phyloP scores from a whole-genome alignment of 1,139 yeast species.

The Zygosaccharomyces pseudobailii region DNA sequence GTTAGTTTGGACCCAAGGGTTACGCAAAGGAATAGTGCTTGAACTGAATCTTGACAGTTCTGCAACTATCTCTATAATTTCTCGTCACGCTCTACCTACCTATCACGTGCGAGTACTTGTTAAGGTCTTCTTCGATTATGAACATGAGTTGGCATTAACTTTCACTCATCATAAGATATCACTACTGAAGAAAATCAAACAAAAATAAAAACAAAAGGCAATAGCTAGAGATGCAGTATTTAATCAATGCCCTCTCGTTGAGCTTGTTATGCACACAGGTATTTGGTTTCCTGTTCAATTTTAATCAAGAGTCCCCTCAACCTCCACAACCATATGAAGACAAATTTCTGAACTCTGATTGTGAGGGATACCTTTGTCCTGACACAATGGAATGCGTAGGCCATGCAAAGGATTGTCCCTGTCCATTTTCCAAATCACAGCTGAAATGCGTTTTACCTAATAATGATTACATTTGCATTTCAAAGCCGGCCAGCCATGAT shows the following conservation, averaged over 20 bases:
- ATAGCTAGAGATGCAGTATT: neutral
- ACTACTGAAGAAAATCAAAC: neutral
- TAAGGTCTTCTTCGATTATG: neutral
- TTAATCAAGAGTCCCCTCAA: constrained; percentile 37
- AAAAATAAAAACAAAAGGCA: neutral
- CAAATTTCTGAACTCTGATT: constrained; percentile 40
- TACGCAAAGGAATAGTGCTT: too few species aligned
- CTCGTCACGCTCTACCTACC: neutral
- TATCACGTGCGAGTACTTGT: constrained; percentile 1
- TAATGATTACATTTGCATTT: constrained; percentile 65
- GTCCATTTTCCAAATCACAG: constrained; percentile 84
- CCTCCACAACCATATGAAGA: constrained; percentile 37
- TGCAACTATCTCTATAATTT: neutral
- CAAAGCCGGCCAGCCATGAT: constrained; percentile 59
- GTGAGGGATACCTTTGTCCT: constrained; percentile 72
- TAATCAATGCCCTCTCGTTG: neutral
- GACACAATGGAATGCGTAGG: constrained; percentile 78
- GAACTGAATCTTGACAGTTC: too few species aligned
- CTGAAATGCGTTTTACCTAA: constrained; percentile 73
- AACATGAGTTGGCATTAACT: neutral
- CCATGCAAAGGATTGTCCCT: constrained; percentile 71
- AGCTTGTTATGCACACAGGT: neutral
- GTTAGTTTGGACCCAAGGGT: too few species aligned
- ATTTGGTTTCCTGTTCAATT: constrained; percentile 13
- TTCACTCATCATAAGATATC: neutral